phyloP scores from a whole-genome alignment of 352 stramenopile genomes.

The Phytophthora crassamura region DNA sequence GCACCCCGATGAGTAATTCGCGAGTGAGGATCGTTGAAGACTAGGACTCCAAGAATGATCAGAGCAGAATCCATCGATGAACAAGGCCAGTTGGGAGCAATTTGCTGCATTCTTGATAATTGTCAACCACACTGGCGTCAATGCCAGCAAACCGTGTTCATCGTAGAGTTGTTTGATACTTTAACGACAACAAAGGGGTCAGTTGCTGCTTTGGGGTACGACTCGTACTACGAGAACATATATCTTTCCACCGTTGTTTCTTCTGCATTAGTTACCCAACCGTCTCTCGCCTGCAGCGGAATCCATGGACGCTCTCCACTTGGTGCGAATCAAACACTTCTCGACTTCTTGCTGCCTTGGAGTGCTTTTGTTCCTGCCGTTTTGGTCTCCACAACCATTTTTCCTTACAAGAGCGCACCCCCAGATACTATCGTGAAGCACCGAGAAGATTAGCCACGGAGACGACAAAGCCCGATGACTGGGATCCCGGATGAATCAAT shows the following conservation, averaged over 20 bases:
- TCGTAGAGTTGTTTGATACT: conserved; percentile 3
- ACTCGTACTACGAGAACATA: background rate
- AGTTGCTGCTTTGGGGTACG: background rate
- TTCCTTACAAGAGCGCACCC: conserved; percentile 15
- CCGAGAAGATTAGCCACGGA: too few relatives aligned
- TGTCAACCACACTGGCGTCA: conserved; percentile 16
- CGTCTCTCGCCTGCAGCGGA: conserved; percentile 8
- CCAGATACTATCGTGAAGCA: background rate
- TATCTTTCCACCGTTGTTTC: conserved; percentile 11
- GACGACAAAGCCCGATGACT: conserved; percentile 10
- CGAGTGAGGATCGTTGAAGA: too few relatives aligned
- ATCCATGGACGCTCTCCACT: background rate
- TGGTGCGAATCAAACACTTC: too few relatives aligned
- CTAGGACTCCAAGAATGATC: conserved; percentile 15
- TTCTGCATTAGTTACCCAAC: conserved; percentile 24
- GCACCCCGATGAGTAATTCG: too few relatives aligned
- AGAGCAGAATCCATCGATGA: conserved; percentile 3
- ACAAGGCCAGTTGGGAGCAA: too few relatives aligned
- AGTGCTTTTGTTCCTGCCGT: background rate
- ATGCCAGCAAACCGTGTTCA: conserved; percentile 3
- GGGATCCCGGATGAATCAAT: conserved; percentile 15
- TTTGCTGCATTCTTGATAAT: background rate
- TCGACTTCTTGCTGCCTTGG: background rate
- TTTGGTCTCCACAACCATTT: conserved; percentile 28
- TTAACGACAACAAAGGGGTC: conserved; percentile 16